Conservation (phyloP, 768 basidiomycete genomes). For the Auricularia sp. region DNA sequence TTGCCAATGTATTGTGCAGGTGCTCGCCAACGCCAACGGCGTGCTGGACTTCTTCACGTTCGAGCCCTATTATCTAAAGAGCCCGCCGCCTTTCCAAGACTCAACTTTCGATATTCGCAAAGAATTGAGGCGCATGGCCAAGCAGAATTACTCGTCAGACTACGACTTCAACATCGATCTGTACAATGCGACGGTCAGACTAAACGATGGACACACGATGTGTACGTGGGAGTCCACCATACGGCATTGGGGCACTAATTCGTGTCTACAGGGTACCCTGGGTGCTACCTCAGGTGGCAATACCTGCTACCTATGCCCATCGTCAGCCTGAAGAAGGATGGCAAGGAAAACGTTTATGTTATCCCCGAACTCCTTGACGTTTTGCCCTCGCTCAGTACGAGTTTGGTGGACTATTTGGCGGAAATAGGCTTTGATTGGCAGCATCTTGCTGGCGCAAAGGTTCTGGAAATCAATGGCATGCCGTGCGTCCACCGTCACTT, state of each 20-base stretch:
- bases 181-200: conserved; percentile 7
- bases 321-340: conserved; percentile 6
- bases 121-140: conserved; percentile 8
- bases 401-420: conserved; percentile 8
- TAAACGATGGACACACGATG: conserved; percentile 11
- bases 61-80: conserved; percentile 8
- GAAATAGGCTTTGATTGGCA: conserved; percentile 7
- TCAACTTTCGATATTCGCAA: conserved; percentile 4
- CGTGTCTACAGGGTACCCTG: not conserved
- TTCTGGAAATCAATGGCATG: conserved; percentile 9
- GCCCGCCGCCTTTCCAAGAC: conserved; percentile 9
- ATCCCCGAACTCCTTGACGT: conserved; percentile 8
- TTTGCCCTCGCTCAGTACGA: conserved; percentile 2
- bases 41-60: conserved; percentile 12
- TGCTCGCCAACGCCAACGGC: conserved; percentile 1
- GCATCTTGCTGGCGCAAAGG: conserved; percentile 8
- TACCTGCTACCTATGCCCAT: conserved; percentile 12
- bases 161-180: conserved; percentile 13
- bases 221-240: not conserved
- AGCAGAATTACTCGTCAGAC: conserved; percentile 7
- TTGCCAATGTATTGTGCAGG: not conserved
- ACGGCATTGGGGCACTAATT: not conserved
- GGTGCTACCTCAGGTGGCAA: not conserved
- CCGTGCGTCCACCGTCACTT: not conserved
- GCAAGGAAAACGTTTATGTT: conserved; percentile 8